Evolutionary conservation across 352 stramenopile genomes (phyloP).

Genomic region (Lagenidium giganteum): DNA sequence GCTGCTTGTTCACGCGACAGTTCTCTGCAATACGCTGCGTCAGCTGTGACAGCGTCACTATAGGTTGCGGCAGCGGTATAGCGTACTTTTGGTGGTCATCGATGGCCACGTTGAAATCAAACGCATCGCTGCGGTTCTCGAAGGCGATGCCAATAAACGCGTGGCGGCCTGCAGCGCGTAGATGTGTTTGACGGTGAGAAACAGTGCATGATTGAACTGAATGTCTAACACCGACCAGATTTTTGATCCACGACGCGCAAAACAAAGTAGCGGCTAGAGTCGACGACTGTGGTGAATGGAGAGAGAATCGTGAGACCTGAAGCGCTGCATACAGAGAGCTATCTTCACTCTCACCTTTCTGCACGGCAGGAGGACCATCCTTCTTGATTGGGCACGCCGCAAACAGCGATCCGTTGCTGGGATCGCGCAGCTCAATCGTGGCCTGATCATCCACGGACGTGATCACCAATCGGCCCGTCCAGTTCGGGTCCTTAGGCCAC

Average conservation of each 20-base stretch:
- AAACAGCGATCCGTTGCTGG: constrained; percentile 47
- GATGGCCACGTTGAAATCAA: constrained; percentile 93
- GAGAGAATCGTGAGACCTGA: too few relatives aligned
- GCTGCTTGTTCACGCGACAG: constrained; percentile 49
- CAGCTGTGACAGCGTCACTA: too few relatives aligned
- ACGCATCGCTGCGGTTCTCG: constrained; percentile 92
- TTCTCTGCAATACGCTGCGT: constrained; percentile 37
- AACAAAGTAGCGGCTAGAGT: constrained; percentile 94
- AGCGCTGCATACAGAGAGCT: too few relatives aligned
- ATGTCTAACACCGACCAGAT: constrained; percentile 31
- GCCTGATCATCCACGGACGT: constrained; percentile 51
- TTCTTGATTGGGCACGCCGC: constrained; percentile 56
- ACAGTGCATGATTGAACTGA: not conserved
- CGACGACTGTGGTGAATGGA: constrained; percentile 55
- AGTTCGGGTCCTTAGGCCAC: constrained; percentile 54
- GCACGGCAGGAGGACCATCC: constrained; percentile 45
- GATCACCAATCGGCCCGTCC: constrained; percentile 60
- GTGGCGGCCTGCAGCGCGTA: constrained; percentile 48
- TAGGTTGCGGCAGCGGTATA: too few relatives aligned
- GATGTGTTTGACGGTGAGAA: not conserved
- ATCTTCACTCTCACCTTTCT: constrained; percentile 52
- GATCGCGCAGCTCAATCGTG: constrained; percentile 57
- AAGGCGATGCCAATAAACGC: constrained; percentile 94
- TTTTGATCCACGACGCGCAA: constrained; percentile 87
- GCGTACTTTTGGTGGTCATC: constrained; percentile 82